Conservation (phyloP, 345 rosid species). For the Melastoma malabathricum region DNA sequence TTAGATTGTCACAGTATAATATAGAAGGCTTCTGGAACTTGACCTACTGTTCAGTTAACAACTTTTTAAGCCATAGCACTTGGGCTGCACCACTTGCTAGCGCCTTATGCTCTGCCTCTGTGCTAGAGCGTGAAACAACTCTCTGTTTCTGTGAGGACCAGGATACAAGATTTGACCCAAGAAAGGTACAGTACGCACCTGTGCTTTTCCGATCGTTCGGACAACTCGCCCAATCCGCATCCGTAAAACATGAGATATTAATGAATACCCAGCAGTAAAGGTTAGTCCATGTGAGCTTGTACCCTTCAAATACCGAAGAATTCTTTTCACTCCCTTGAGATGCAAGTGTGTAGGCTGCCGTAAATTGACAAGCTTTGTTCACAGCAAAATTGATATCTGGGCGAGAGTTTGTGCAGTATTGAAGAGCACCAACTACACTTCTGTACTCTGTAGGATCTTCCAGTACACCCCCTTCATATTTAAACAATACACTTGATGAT, state of each 20-base stretch:
- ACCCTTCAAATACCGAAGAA: background rate
- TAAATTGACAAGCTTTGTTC: background rate
- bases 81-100: background rate
- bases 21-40: no score
- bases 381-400: background rate
- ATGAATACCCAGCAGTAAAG: background rate
- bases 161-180: background rate
- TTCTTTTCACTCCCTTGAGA: background rate
- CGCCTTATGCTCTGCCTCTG: background rate
- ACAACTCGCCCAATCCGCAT: background rate
- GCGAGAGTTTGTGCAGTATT: background rate
- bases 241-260: background rate
- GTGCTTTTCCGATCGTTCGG: background rate
- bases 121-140: background rate
- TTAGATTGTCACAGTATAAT: no score
- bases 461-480: no score
- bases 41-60: background rate
- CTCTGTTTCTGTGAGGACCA: background rate
- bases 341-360: background rate
- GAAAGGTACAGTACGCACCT: background rate
- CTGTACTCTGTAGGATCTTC: no score
- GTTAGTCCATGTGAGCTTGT: background rate
- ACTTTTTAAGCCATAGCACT: background rate
- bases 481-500: no score
- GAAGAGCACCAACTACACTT: background rate